Evolutionary conservation across 2,329 filamentous ascomycete species (phyloP).

Genomic region (Ophiostoma triangulosporum): DNA sequence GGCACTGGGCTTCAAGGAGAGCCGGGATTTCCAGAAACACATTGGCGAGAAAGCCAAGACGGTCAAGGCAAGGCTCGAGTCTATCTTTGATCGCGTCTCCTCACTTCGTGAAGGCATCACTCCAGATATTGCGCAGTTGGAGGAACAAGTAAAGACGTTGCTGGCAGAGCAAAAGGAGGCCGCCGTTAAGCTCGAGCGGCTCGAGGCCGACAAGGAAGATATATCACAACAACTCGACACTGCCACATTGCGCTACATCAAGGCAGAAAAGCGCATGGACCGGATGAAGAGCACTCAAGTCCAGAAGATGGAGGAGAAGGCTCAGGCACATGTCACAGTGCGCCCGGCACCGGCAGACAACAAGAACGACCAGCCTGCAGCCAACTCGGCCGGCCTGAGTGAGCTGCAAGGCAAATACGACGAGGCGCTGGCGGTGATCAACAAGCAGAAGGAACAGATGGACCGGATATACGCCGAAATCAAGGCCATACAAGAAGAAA

Average conservation of each 20-base stretch:
- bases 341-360: constrained; percentile 34
- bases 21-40: constrained; percentile 67
- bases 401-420: constrained; percentile 65
- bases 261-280: constrained; percentile 90
- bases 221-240: constrained; percentile 77
- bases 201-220: constrained; percentile 67
- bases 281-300: constrained; percentile 79
- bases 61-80: constrained; percentile 61
- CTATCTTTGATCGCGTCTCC: constrained; percentile 48
- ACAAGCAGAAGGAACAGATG: constrained; percentile 80
- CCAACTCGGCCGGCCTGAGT: constrained; percentile 38
- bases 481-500: constrained; percentile 59
- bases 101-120: constrained; percentile 39
- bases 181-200: constrained; percentile 59
- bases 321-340: constrained; percentile 52
- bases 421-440: constrained; percentile 60
- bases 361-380: constrained; percentile 35
- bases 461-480: constrained; percentile 68
- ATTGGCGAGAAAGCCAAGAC: constrained; percentile 60
- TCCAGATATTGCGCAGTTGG: constrained; percentile 58
- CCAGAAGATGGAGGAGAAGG: constrained; percentile 82
- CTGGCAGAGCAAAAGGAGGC: constrained; percentile 74
- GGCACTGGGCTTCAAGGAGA: constrained; percentile 47
- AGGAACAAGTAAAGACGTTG: constrained; percentile 60
- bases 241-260: constrained; percentile 82